Base-by-base conservation (phyloP, 148 eudicot genomes). In the Drosera capensis region DNA sequence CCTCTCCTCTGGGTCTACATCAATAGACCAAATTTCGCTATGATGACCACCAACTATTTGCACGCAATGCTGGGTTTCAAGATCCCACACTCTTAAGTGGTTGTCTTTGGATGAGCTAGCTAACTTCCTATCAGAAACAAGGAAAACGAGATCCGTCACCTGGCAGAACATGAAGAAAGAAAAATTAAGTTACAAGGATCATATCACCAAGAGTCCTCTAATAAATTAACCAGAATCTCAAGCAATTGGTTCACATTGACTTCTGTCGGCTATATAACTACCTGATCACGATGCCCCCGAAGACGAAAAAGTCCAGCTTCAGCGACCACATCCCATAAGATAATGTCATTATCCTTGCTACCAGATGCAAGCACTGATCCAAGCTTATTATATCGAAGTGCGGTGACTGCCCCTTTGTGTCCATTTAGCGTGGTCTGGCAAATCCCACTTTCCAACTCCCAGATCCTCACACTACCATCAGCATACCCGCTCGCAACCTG, bases 221-320 rank as follows among this genome's bases (percentile, higher is more conserved):
- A 37, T 3, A 49, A 9, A 15, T n/a, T n/a, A n/a, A n/a, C n/a
- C n/a, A n/a, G n/a, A n/a, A n/a, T n/a, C n/a, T n/a, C n/a, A n/a
- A n/a, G n/a, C n/a, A n/a, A n/a, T n/a, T n/a, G n/a, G n/a, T n/a
- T n/a, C n/a, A n/a, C n/a, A n/a, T n/a, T n/a, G n/a, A n/a, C n/a
- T n/a, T n/a, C n/a, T n/a, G n/a, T n/a, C n/a, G n/a, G n/a, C n/a
- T n/a, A 23, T 30, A 48, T 25, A 43, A 30, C 14, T 61, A 84
- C 99, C 95, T 90, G 95, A 63, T 85, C 99, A 65, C 93, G 93
- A 60, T 90, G 99, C 51, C 95, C 99, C 36, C 80, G 75, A 48
- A 90, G 85, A 37, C 95, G 87, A 48, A 78, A 90, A 44, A 90
- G 95, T 7, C 99, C 99, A 56, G 82, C 60, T 64, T 90, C 99